Base-by-base conservation (phyloP, 1,284 basidiomycete genomes). In the Somion occarium region DNA sequence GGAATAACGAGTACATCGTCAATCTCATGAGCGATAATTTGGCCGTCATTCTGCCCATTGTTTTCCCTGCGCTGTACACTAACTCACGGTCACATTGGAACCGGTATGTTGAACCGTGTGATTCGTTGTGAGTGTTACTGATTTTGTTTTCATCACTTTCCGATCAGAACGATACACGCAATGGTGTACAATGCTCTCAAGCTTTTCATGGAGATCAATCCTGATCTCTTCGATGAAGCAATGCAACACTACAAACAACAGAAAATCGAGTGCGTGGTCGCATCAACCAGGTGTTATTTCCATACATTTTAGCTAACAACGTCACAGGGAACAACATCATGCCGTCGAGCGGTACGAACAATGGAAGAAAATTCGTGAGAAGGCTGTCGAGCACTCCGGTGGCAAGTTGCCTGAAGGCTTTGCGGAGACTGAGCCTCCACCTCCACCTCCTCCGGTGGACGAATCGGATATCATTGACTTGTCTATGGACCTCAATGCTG, bases 1-100 rank as follows among this genome's bases (percentile, higher is more conserved):
- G 94, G 94, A 97, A 99, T 73, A 99, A 99, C 72, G 97, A 99
- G 73, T 99, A 99, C 72, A 95, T 99, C 59, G 93, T 99, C 64
- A 99, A 98, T 69, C 81, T 99, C 48, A 99, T 99, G 88, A 93
- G 93, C 68, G 94, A 98, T 66, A 98, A 99, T 66, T 80, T 99
- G 58, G 73, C 84, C 18, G 72, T 88, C 54, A 85, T 99, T 56
- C 76, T 99, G 42, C 97, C 97, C 1, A 92, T 99, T 62, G 95
- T 99, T 44, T 99, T 99, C 75, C 93, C 95, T n/a, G 90, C 94
- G 5, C 73, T 99, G 58, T 98, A 98, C 69, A 91, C 88, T 49
- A 99, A 98, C 70, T 98, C 96, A 30, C 93, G 93, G 69, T 86
- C 89, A 38, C 97, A 99, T 69, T 99, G 97, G 97, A 99, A 99